Conservation (phyloP, 345 rosid species). For the Hibiscus tridactylites region DNA sequence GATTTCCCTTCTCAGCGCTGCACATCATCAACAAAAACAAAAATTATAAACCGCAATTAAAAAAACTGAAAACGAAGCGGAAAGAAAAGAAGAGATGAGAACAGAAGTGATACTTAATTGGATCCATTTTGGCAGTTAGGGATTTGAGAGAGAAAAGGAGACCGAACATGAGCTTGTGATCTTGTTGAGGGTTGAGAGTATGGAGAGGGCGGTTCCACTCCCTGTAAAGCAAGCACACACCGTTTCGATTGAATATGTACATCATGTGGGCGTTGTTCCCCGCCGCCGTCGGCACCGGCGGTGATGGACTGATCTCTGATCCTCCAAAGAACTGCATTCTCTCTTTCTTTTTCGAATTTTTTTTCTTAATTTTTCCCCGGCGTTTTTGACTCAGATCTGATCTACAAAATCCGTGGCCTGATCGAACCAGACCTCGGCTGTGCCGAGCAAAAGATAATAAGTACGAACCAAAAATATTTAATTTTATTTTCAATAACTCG, state of each 20-base stretch:
- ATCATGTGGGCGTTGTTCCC: constrained; percentile 91
- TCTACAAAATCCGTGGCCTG: background rate
- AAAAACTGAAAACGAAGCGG: background rate
- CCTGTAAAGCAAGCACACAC: constrained; percentile 81
- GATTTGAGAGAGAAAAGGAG: constrained; percentile 98
- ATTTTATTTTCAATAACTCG: too few species aligned
- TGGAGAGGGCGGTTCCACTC: constrained; percentile 95
- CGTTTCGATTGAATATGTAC: constrained; percentile 76
- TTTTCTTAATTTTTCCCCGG: background rate
- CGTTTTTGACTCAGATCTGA: background rate
- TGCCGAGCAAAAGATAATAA: too few species aligned
- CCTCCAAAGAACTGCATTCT: constrained; percentile 94
- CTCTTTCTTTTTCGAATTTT: background rate
- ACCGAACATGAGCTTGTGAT: constrained; percentile 96
- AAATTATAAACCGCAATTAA: background rate
- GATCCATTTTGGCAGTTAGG: constrained; percentile 94
- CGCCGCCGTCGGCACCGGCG: constrained; percentile 61
- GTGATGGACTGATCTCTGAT: constrained; percentile 88
- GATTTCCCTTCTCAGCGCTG: constrained; percentile 71
- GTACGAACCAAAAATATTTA: too few species aligned
- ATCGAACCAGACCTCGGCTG: too few species aligned
- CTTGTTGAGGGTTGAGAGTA: constrained; percentile 82
- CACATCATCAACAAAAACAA: background rate
- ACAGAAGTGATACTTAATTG: constrained; percentile 35
- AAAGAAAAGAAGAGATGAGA: background rate